phyloP scores from a whole-genome alignment of 2,329 filamentous ascomycete species.

The Madurella mycetomatis region DNA sequence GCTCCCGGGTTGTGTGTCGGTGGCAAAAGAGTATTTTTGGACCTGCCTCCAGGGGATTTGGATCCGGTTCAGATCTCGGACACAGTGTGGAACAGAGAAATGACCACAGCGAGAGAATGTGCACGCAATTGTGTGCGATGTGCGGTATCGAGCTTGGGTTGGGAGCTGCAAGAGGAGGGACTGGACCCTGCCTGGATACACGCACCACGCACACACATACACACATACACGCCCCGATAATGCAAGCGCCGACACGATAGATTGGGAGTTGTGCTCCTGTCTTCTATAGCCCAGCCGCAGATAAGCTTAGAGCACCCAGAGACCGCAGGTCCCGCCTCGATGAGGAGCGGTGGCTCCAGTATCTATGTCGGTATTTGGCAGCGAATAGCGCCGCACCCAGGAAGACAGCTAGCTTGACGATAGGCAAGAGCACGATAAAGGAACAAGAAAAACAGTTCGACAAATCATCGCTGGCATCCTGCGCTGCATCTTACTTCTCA shows the following conservation, averaged over 20 bases:
- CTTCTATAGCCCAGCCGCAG: slow-evolving; percentile 38
- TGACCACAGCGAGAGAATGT: slow-evolving; percentile 6
- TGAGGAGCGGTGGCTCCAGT: slow-evolving; percentile 13
- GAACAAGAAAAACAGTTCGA: slow-evolving; percentile 33
- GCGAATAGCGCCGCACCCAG: slow-evolving; percentile 46
- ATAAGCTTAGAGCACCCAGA: slow-evolving; percentile 39
- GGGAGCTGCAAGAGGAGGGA: slow-evolving; percentile 20
- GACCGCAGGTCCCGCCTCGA: slow-evolving; percentile 15
- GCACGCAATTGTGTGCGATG: not conserved
- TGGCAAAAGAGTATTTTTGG: slow-evolving; percentile 4
- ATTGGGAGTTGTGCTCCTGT: slow-evolving; percentile 29
- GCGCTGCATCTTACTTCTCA: slow-evolving; percentile 38
- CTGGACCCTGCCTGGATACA: slow-evolving; percentile 17
- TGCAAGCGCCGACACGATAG: slow-evolving; percentile 28
- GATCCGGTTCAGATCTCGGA: slow-evolving; percentile 5
- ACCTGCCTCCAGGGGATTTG: not conserved
- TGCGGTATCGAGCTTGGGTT: slow-evolving; percentile 3
- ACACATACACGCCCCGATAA: slow-evolving; percentile 6
- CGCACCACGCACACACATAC: not conserved
- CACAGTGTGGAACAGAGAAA: slow-evolving; percentile 4
- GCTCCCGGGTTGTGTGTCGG: slow-evolving; percentile 1
- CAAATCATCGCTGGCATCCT: slow-evolving; percentile 35
- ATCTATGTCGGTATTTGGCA: slow-evolving; percentile 46
- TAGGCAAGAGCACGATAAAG: slow-evolving; percentile 54
- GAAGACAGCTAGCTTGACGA: slow-evolving; percentile 62